A percentile compares a stretch with the other conserved stretches of the same genome.
Evolutionary conservation across 202 grass and related monocot species (phyloP).

Genomic region (Alloteropsis angusta): DNA sequence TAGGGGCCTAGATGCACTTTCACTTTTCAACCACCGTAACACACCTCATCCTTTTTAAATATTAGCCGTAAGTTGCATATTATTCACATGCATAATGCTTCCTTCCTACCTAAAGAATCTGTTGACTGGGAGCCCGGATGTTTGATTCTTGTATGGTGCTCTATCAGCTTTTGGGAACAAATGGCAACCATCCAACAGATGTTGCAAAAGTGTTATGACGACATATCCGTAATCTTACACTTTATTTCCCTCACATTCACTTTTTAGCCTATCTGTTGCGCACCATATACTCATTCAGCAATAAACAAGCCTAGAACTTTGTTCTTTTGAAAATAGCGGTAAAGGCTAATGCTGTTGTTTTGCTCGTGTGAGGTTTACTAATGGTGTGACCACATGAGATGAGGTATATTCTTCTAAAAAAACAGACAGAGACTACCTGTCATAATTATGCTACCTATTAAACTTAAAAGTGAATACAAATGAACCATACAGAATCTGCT

Average conservation of each 20-base stretch:
- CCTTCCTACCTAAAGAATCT: not conserved
- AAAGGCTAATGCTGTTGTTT: not conserved
- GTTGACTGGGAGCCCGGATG: not conserved
- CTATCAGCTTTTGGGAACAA: not conserved
- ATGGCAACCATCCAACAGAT: not conserved
- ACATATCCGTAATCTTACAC: not conserved
- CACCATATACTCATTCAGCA: not conserved
- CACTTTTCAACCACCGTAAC: too few species aligned
- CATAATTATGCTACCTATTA: not conserved
- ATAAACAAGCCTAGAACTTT: not conserved
- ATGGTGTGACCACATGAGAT: not conserved
- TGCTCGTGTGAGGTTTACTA: not conserved
- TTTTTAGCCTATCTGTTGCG: not conserved
- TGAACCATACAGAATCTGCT: not conserved
- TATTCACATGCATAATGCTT: not conserved
- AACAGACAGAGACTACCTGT: not conserved
- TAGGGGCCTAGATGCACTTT: too few species aligned
- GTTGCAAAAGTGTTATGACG: not conserved
- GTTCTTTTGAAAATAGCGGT: not conserved
- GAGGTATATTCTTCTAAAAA: not conserved
- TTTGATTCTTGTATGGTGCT: not conserved
- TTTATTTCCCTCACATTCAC: not conserved
- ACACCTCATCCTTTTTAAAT: not conserved
- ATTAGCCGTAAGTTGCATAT: not conserved
- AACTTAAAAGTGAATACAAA: not conserved